Evolutionary conservation across 2,329 filamentous ascomycete genomes (phyloP).

Genomic region (Aspergillus melleus): DNA sequence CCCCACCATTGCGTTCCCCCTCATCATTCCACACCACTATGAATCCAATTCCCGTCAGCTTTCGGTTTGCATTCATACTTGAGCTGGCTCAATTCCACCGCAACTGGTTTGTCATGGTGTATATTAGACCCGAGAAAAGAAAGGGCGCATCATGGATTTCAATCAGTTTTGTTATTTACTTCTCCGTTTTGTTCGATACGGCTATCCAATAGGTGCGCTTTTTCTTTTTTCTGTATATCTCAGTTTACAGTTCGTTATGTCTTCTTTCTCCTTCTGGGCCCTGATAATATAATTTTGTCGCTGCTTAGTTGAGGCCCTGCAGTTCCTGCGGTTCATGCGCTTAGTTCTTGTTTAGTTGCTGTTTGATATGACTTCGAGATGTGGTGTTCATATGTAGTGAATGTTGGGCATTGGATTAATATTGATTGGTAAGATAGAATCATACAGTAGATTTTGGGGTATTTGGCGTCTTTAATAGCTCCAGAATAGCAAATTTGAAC

Average conservation of each 20-base stretch:
- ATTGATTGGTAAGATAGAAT: too few relatives aligned
- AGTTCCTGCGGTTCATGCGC: not conserved
- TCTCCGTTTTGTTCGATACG: not conserved
- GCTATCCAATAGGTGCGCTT: not conserved
- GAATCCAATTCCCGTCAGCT: conserved; percentile 12
- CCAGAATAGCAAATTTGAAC: too few relatives aligned
- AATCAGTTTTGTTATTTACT: conserved; percentile 8
- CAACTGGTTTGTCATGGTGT: conserved; percentile 28
- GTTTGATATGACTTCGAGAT: too few relatives aligned
- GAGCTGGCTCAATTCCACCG: conserved; percentile 21
- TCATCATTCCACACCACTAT: conserved; percentile 14
- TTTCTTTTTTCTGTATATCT: conserved; percentile 16
- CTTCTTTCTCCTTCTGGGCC: not conserved
- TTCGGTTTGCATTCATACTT: conserved; percentile 20
- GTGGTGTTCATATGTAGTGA: too few relatives aligned
- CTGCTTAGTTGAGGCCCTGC: not conserved
- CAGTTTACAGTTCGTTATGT: not conserved
- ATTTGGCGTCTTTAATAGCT: too few relatives aligned
- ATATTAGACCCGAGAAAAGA: conserved; percentile 26
- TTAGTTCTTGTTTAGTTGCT: not conserved
- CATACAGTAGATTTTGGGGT: too few relatives aligned
- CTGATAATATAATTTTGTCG: not conserved
- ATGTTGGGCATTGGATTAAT: too few relatives aligned
- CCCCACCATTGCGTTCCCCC: conserved; percentile 12
- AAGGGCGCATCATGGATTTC: conserved; percentile 16